phyloP scores from a whole-genome alignment of 2,329 filamentous ascomycete species.

The Neopestalotiopsis clavispora region DNA sequence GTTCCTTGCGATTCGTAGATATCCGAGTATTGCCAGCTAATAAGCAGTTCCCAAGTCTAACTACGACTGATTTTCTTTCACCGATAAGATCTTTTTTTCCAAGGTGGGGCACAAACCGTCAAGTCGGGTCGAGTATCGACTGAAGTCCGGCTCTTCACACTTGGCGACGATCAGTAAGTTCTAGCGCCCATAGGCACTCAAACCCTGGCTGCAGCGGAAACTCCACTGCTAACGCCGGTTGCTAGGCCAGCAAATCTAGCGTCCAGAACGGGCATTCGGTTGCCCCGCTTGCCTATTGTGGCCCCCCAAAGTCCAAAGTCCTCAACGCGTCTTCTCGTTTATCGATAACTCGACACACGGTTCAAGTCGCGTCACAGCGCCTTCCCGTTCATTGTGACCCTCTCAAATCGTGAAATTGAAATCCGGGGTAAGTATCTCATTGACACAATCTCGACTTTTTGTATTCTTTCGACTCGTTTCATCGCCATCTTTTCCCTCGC shows the following conservation, averaged over 20 bases:
- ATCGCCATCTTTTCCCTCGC: not conserved
- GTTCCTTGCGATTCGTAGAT: too few species aligned
- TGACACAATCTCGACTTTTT: not conserved
- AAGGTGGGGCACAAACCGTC: constrained; percentile 8
- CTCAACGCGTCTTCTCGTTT: constrained; percentile 7
- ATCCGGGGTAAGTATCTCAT: not conserved
- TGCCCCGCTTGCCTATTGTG: not conserved
- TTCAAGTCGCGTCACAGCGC: constrained; percentile 1
- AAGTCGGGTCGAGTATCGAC: not conserved
- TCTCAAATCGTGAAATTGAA: not conserved
- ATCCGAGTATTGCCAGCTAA: not conserved
- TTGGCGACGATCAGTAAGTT: not conserved
- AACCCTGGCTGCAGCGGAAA: not conserved
- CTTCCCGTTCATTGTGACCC: not conserved
- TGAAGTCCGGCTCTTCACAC: not conserved
- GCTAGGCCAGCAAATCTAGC: not conserved
- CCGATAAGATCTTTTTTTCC: constrained; percentile 12
- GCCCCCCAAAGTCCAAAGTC: not conserved
- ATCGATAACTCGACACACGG: not conserved
- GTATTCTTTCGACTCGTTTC: not conserved
- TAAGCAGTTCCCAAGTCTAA: not conserved
- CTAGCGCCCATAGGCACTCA: not conserved
- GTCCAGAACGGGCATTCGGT: not conserved
- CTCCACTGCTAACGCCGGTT: constrained; percentile 8
- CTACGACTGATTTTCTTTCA: not conserved